Conservation (phyloP, 257 asterid species). For the Craterostigma plantagineum region DNA sequence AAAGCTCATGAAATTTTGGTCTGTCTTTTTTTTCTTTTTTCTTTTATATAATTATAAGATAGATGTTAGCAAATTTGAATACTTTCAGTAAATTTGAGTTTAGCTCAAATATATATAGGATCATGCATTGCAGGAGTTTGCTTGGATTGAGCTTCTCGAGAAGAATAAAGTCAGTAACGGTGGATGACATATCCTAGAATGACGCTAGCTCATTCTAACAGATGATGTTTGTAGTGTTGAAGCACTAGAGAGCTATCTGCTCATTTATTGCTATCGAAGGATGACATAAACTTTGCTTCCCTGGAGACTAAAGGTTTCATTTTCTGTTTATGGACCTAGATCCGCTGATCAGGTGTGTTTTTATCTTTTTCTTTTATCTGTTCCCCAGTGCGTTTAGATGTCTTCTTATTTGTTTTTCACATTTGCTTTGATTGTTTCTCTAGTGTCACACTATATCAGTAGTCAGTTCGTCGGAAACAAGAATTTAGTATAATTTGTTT, state of each 20-base stretch:
- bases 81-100: constrained; percentile 7
- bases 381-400: too few relatives aligned
- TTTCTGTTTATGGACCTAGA: constrained; percentile 78
- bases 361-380: not conserved
- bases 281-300: constrained; percentile 54
- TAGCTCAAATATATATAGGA: constrained; percentile 35
- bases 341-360: constrained; percentile 49
- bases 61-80: constrained; percentile 10
- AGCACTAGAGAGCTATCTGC: constrained; percentile 92
- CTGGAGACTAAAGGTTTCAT: constrained; percentile 47
- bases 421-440: not conserved
- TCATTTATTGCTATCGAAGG: constrained; percentile 63
- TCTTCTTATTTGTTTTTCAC: not conserved
- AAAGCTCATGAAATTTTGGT: constrained; percentile 77
- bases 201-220: constrained; percentile 35
- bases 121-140: constrained; percentile 74
- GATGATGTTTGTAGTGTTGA: constrained; percentile 92
- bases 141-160: constrained; percentile 94
- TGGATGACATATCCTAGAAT: constrained; percentile 34
- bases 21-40: constrained; percentile 16
- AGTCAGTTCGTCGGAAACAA: constrained; percentile 6
- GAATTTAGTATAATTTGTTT: constrained; percentile 10
- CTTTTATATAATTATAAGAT: constrained; percentile 11
- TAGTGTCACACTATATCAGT: too few relatives aligned
- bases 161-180: constrained; percentile 52